Base-by-base conservation (phyloP, 179 eudicot species). In the Silene noctiflora region DNA sequence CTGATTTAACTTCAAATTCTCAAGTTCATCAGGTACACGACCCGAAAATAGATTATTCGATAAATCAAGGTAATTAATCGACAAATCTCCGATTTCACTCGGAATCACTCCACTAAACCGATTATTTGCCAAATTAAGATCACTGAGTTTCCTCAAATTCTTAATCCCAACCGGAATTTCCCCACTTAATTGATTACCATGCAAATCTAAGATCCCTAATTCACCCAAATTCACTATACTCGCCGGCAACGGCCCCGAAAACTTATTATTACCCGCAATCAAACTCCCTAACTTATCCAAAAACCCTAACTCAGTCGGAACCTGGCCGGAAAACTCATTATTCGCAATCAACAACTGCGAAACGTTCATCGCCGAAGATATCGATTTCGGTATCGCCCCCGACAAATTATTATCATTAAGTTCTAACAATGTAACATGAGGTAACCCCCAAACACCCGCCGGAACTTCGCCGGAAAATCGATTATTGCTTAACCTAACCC, bases 41-140 rank as follows among this genome's bases (percentile, higher is more conserved):
- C 98, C 97, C 0, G 96, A 85, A 35, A 94, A 75, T 22, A 21
- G 84, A 76, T 94, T 94, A 25, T 89, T 86, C 2, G 97, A 92
- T 25, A 94, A 78, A 82, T 94, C 98, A 69, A 94, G 93, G 73
- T 90, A 90, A 79, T 90, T 92, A 0, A 94, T 80, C 4, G 87
- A 33, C 56, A 94, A 71, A 11, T 63, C 82, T 17, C 94, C 98
- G 11, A 92, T 86, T 78, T 87, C 89, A 0, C 81, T 73, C 0
- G 98, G 96, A 14, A 94, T 87, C 25, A 13, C 22, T 8, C 98
- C 97, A 0, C 86, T 73, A 10, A 94, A 62, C 16, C 70, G 75
- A 67, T 94, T 94, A 48, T 87, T 78, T 1, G 90, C 96, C 24
- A 94, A 75, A 73, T 90, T 86, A 7, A 94, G 81, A 83, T 89